A percentile compares a stretch with the other conserved stretches of the same genome.
phyloP scores from a whole-genome alignment of 1,284 basidiomycete species.

The Apiotrichum laibachii region DNA sequence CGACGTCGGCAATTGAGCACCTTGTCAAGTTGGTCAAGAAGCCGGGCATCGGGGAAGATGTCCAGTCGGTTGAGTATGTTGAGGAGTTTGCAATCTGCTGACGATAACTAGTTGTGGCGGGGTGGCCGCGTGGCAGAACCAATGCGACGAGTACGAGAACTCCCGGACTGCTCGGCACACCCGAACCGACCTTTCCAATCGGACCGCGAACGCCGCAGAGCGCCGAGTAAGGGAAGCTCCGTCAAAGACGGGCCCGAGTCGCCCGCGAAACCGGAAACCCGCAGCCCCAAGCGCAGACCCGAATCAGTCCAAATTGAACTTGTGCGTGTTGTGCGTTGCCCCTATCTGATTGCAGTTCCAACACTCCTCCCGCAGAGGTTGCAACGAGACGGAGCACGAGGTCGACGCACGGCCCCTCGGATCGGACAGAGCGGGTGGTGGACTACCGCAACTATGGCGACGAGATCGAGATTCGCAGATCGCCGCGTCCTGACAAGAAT shows the following conservation, averaged over 20 bases:
- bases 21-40: too few species aligned
- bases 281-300: neutral
- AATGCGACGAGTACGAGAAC: too few species aligned
- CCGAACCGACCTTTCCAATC: too few species aligned
- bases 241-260: neutral
- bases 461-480: neutral
- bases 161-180: too few species aligned
- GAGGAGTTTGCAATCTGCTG: too few species aligned
- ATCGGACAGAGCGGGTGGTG: too few species aligned
- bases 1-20: too few species aligned
- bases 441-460: too few species aligned
- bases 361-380: neutral
- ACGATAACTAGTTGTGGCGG: too few species aligned
- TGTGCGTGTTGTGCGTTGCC: neutral
- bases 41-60: too few species aligned
- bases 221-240: neutral
- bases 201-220: neutral
- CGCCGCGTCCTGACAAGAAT: slow-evolving; percentile 22
- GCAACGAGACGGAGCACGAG: neutral
- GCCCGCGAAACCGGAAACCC: neutral
- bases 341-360: neutral
- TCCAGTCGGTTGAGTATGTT: too few species aligned
- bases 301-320: neutral
- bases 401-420: neutral
- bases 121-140: too few species aligned